phyloP scores from a whole-genome alignment of 2,329 filamentous ascomycete species.

The Alternaria hordeiaustralica region DNA sequence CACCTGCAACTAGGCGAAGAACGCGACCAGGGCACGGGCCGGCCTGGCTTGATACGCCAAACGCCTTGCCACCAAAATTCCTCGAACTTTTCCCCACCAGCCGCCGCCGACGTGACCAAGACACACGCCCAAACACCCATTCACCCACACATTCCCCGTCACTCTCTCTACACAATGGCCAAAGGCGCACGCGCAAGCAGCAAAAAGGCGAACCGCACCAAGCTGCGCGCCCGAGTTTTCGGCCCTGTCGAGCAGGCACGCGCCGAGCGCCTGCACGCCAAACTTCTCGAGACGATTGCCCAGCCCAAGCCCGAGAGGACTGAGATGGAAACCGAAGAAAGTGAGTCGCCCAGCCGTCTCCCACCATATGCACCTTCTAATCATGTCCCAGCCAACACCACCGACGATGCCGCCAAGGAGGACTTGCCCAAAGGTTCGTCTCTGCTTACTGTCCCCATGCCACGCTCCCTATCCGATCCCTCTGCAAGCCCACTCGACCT shows the following conservation, averaged over 20 bases:
- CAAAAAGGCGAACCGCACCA: constrained; percentile 82
- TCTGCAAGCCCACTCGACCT: constrained; percentile 11
- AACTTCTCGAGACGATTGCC: constrained; percentile 79
- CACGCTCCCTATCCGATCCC: constrained; percentile 29
- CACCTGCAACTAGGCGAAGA: constrained; percentile 26
- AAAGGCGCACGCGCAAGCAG: constrained; percentile 82
- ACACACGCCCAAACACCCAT: constrained; percentile 5
- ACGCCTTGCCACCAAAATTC: constrained; percentile 32
- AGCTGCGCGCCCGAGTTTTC: constrained; percentile 81
- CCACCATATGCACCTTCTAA: constrained; percentile 1
- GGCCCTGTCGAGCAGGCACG: constrained; percentile 81
- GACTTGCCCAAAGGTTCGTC: constrained; percentile 42
- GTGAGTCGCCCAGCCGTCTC: constrained; percentile 19
- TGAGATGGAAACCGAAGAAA: constrained; percentile 56
- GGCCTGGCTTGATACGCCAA: constrained; percentile 9
- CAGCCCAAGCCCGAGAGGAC: constrained; percentile 70
- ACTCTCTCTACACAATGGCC: constrained; percentile 69
- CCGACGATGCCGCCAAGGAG: constrained; percentile 27
- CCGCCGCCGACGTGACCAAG: not conserved
- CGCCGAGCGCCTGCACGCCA: constrained; percentile 82
- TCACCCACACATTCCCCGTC: constrained; percentile 6
- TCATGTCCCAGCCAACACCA: constrained; percentile 9
- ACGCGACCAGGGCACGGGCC: constrained; percentile 25
- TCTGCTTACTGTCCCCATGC: constrained; percentile 38
- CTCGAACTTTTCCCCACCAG: constrained; percentile 15